phyloP scores from a whole-genome alignment of 2,329 filamentous ascomycete species.

The Botryotinia narcissicola region DNA sequence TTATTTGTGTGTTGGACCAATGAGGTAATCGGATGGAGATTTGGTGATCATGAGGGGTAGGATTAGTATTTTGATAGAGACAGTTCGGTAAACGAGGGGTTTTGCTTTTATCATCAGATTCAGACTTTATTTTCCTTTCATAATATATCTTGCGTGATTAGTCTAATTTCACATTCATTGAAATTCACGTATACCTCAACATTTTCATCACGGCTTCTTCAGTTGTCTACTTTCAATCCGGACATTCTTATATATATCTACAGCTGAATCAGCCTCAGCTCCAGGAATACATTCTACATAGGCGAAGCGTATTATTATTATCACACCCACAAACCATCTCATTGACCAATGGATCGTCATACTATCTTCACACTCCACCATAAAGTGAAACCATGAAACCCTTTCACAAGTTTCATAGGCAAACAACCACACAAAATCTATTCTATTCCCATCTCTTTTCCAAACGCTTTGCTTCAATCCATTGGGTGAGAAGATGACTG shows the following conservation, averaged over 20 bases:
- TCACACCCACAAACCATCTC: conserved; percentile 3
- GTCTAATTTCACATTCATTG: not conserved
- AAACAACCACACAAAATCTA: not conserved
- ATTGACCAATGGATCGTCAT: not conserved
- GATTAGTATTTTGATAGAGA: not conserved
- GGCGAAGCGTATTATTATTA: not conserved
- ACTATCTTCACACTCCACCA: not conserved
- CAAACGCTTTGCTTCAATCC: not conserved
- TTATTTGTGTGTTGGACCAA: conserved; percentile 15
- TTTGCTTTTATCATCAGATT: not conserved
- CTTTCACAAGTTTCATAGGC: conserved; percentile 8
- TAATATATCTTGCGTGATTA: not conserved
- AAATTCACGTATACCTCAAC: not conserved
- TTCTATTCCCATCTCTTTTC: not conserved
- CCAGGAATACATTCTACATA: not conserved
- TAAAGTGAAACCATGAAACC: conserved; percentile 13
- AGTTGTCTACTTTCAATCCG: not conserved
- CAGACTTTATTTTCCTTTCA: not conserved
- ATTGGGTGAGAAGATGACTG: not conserved
- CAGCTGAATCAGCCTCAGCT: conserved; percentile 1
- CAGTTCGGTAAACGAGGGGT: not conserved
- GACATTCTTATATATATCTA: not conserved
- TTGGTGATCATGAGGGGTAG: not conserved
- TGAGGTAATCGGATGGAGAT: not conserved
- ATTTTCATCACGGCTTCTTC: not conserved